Conservation (phyloP, 352 stramenopile species). For the Pythium myriotylum region DNA sequence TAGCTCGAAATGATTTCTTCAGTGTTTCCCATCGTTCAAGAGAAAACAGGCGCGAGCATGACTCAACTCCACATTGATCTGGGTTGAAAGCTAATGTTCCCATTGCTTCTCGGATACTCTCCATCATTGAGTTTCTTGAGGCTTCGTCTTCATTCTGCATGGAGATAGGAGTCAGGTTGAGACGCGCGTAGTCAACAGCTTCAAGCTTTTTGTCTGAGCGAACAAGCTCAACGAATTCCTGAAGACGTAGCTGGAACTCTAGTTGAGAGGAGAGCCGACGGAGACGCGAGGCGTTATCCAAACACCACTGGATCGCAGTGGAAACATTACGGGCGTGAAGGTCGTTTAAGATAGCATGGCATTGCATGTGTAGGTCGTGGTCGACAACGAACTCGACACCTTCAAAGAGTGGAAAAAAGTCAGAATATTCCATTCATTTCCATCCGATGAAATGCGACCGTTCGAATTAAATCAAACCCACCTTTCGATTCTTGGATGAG, state of each 20-base stretch:
- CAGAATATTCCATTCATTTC: neutral
- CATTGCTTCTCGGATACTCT: constrained; percentile 72
- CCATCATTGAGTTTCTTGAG: constrained; percentile 53
- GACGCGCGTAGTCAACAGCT: constrained; percentile 70
- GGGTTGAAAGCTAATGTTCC: constrained; percentile 74
- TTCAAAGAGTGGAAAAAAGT: neutral
- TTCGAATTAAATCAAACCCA: constrained; percentile 22
- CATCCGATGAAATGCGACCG: constrained; percentile 12
- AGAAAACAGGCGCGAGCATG: constrained; percentile 71
- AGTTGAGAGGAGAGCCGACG: constrained; percentile 68
- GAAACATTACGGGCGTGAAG: constrained; percentile 48
- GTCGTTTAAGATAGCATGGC: constrained; percentile 57
- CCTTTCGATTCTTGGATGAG: constrained; percentile 68
- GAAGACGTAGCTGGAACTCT: constrained; percentile 74
- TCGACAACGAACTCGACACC: constrained; percentile 69
- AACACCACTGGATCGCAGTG: constrained; percentile 69
- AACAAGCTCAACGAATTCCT: constrained; percentile 84
- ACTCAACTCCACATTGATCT: constrained; percentile 58
- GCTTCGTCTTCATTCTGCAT: constrained; percentile 64
- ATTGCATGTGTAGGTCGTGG: constrained; percentile 58
- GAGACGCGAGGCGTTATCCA: constrained; percentile 68
- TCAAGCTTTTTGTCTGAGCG: constrained; percentile 68
- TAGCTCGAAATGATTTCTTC: constrained; percentile 58
- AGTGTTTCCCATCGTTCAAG: constrained; percentile 57
- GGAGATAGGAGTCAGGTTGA: constrained; percentile 61